Conservation (phyloP, 345 rosid species). For the Anastatica hierochuntica region DNA sequence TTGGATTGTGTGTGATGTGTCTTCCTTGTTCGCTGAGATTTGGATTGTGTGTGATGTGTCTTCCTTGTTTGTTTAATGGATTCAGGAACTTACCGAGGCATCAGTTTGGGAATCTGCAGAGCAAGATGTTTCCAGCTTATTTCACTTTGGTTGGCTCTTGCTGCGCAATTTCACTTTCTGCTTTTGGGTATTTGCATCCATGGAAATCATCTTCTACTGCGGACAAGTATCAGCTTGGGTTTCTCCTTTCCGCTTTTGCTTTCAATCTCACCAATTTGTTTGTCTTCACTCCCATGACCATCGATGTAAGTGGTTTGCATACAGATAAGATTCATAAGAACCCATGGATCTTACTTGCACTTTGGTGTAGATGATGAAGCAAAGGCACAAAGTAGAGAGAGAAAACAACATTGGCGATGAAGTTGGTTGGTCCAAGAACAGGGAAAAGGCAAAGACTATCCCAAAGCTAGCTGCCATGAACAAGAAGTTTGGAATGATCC, state of each 20-base stretch:
- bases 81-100: constrained; percentile 87
- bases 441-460: constrained; percentile 60
- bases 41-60: not conserved
- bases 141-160: constrained; percentile 71
- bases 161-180: constrained; percentile 53
- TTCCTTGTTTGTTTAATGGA: too few species aligned
- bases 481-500: constrained; percentile 98
- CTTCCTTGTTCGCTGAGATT: not conserved
- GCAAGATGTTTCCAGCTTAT: constrained; percentile 99
- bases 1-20: not conserved
- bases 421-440: constrained; percentile 84
- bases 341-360: not conserved
- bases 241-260: constrained; percentile 66
- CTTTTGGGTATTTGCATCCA: constrained; percentile 84
- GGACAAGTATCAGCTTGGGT: constrained; percentile 91
- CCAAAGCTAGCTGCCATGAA: constrained; percentile 95
- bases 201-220: constrained; percentile 63
- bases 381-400: constrained; percentile 92
- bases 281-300: constrained; percentile 89
- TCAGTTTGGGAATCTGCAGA: constrained; percentile 82
- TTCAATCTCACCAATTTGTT: constrained; percentile 82
- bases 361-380: constrained; percentile 72
- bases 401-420: constrained; percentile 71
- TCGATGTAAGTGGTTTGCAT: constrained; percentile 40
- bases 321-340: not conserved